Evolutionary conservation across 2,329 filamentous ascomycete species (phyloP).

Genomic region (Blastomyces gilchristii): DNA sequence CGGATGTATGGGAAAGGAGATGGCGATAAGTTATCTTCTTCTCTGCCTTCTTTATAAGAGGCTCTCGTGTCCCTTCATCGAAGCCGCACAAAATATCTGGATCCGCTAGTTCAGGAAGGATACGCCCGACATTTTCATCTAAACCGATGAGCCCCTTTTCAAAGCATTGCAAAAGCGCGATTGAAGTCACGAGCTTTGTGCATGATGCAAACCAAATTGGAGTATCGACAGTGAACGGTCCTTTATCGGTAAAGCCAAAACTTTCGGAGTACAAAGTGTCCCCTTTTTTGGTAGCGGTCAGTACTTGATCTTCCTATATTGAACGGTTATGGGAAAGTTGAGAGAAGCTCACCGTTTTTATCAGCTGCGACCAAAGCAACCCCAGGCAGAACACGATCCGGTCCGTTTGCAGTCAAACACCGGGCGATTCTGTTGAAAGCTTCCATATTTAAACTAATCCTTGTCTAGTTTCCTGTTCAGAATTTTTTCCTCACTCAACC

Average conservation of each 20-base stretch:
- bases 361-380: conserved; percentile 4
- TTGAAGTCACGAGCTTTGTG: conserved; percentile 39
- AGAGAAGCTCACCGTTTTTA: conserved; percentile 2
- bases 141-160: conserved; percentile 41
- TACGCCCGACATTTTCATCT: conserved; percentile 33
- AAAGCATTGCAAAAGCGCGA: conserved; percentile 44
- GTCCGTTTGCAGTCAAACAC: conserved; percentile 5
- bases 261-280: conserved; percentile 3
- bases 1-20: conserved; percentile 8
- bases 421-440: background rate
- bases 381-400: background rate
- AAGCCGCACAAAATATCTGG: conserved; percentile 41
- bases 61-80: conserved; percentile 20
- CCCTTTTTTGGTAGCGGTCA: conserved; percentile 3
- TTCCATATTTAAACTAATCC: conserved; percentile 18
- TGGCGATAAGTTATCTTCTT: conserved; percentile 8
- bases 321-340: too few species aligned
- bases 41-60: conserved; percentile 7
- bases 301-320: background rate
- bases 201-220: conserved; percentile 17
- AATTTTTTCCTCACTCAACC: background rate
- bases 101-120: conserved; percentile 39
- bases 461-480: background rate
- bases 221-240: conserved; percentile 2
- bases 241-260: conserved; percentile 1